Base-by-base conservation (phyloP, 768 basidiomycete species). In the Tremella mesenterica region DNA sequence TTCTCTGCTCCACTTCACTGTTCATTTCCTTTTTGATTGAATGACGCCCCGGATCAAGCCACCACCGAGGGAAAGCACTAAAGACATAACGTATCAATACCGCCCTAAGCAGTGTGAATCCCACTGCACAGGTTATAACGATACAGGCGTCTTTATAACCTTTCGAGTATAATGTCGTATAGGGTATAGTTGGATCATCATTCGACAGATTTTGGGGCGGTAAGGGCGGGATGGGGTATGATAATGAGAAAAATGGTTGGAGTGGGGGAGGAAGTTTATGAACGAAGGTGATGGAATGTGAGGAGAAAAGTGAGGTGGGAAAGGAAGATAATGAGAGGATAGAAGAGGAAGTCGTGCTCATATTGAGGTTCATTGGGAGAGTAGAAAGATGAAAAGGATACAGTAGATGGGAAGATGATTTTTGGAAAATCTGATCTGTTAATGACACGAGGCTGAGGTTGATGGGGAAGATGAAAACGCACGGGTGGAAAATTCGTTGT, bases 91-190 rank as follows among this genome's bases (percentile, higher is more conserved):
- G 73, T 63, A 95, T 83, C 34, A 82, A 72, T 28, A 81, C 74
- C 75, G 93, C 92, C 57, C 95, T 82, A 25, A 89, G 72, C 48
- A 90, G 63, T n/a, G 88, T 88, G 82, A 95, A 90, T 60, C 84
- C 76, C 13, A 85, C 80, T 53, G 95, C 87, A 73, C 81, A 85
- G n/a, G 83, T 80, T 51, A 90, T 73, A 53, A 91, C 78, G 64
- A 93, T 69, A 66, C 83, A 89, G n/a, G 79, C 73, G 71, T 99
- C 95, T 54, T 58, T 57, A 1, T 76, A 75, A n/a, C 89, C 89
- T 21, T 81, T 82, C 46, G 66, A 76, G 70, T 88, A 92, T 71
- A 88, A 85, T 47, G 72, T 58, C 34, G 31, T 57, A 14, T n/a
- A n/a, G n/a, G n/a, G n/a, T n/a, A n/a, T n/a, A n/a, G n/a, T n/a